Evolutionary conservation across 225 moss, liverwort and hornwort genomes (phyloP).

Genomic region (Pleurozium schreberi): DNA sequence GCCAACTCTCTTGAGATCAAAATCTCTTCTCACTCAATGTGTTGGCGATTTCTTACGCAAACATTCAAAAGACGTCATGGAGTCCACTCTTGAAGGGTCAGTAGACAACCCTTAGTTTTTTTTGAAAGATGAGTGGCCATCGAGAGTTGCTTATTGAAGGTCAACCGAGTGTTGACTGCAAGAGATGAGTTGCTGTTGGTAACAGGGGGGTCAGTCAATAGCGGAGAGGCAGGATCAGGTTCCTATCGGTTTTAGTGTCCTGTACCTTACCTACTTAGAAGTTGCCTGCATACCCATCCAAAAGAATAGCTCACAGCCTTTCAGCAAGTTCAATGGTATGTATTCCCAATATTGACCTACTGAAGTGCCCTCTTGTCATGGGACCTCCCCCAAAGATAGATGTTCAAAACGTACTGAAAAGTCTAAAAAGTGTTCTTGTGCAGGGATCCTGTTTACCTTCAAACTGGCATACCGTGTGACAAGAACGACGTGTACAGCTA

Average conservation of each 20-base stretch:
- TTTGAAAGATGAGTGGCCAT: neutral
- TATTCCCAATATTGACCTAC: neutral
- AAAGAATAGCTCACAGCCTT: neutral
- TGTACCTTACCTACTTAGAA: neutral
- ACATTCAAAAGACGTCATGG: neutral
- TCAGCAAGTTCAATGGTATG: neutral
- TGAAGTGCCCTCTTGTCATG: neutral
- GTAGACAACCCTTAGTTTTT: neutral
- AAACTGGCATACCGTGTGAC: conserved; percentile 13
- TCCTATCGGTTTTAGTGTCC: neutral
- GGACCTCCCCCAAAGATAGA: neutral
- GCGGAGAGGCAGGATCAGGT: neutral
- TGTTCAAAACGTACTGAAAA: neutral
- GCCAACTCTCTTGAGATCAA: neutral
- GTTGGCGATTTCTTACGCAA: neutral
- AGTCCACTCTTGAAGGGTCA: neutral
- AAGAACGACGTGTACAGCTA: conserved; percentile 76
- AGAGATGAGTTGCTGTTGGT: neutral
- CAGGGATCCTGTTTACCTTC: conserved; percentile 28
- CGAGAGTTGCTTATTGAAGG: neutral
- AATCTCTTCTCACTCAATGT: neutral
- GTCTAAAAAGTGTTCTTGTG: neutral
- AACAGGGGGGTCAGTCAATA: neutral
- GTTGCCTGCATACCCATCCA: neutral
- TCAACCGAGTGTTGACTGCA: neutral